Evolutionary conservation across 192 early-diverging fungal genomes (phyloP), one percentile per base, ranked within the genome.

Genomic region (Podochytrium sp.): DNA sequence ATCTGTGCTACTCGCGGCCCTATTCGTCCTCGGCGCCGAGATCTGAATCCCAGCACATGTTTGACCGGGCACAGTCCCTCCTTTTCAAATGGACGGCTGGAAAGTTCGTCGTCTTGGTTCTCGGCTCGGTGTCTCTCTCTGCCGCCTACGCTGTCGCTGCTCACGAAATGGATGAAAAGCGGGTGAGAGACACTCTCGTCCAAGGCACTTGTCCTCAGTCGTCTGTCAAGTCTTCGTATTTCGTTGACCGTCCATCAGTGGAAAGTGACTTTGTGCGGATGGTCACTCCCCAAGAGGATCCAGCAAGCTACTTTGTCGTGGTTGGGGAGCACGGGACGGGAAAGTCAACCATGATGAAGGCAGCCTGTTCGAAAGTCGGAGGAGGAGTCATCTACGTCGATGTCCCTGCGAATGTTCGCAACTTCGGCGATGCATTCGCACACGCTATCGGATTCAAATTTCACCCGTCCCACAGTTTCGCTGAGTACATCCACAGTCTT

Each of bases 281-380:
- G 52, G 52, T 55, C 12, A 55, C 52, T 23, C 52, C 52, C 7
- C 30, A 20, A 55, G 23, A 23, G 52, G 30, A 55, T 7, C 52
- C 52, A 55, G 52, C 52, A 20, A 55, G 23, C 25, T 55, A 55
- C 52, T 55, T 55, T 55, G 52, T 55, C 7, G 52, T 55, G 7
- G 52, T 55, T 55, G 52, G 52, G 52, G 52, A 55, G 52, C 7
- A 7, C 12, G 59, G 59, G 6, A 33, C 59, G 59, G 59, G 59
- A 16, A 61, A 61, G 33, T 61, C 59, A 39, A 61, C 59, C 18
- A 61, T 61, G 59, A 61, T 61, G 59, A 61, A 61, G 23, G 59
- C 59, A 18, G 59, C 59, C 12, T 61, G 59, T 23, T 61, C 38
- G 12, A 61, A 61, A 61, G 59, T 61, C 1, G 59, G 59, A 10